Percentiles rank a stretch among this genome's conserved stretches.
phyloP scores from a whole-genome alignment of 805 yeast species.

The Candida incommunis region DNA sequence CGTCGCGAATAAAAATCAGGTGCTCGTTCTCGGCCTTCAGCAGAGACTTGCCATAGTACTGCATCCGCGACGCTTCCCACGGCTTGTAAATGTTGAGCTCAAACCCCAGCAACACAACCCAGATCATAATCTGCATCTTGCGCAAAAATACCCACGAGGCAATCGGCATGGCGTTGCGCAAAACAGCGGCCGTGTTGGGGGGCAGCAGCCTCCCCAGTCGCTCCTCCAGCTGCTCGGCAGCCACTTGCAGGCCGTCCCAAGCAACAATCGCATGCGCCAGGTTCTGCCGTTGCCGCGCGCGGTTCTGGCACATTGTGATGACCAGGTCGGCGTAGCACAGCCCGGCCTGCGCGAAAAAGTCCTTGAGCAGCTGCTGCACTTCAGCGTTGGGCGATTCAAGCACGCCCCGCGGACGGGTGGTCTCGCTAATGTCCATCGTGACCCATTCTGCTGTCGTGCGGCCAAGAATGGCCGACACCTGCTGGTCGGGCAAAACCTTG shows the following conservation, averaged over 20 bases:
- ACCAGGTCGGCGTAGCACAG: conserved; percentile 34
- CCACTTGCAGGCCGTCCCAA: conserved; percentile 76
- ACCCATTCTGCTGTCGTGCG: conserved; percentile 16
- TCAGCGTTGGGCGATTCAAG: conserved; percentile 12
- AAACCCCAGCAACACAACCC: conserved; percentile 58
- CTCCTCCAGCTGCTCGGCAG: conserved; percentile 50
- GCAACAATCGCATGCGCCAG: conserved; percentile 37
- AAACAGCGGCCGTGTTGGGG: conserved; percentile 16
- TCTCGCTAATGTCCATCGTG: conserved; percentile 27
- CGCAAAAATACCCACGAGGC: conserved; percentile 55
- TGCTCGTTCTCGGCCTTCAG: conserved; percentile 20
- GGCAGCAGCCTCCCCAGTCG: conserved; percentile 19
- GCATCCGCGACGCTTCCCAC: conserved; percentile 54
- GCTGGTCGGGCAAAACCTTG: not conserved
- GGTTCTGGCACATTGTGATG: conserved; percentile 44
- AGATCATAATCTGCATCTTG: conserved; percentile 59
- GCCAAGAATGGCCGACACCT: conserved; percentile 4
- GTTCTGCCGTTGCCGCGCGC: conserved; percentile 73
- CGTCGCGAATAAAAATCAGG: not conserved
- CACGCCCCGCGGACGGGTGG: conserved; percentile 26
- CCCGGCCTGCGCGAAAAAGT: conserved; percentile 18
- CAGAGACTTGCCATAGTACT: conserved; percentile 51
- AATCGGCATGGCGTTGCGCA: conserved; percentile 31
- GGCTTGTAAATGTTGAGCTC: conserved; percentile 59
- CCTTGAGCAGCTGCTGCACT: conserved; percentile 2